These are phyloP conservation scores for Drosera capensis DNA, from an alignment of 148 eudicot genomes.

Conservation along the genomic window DNA sequence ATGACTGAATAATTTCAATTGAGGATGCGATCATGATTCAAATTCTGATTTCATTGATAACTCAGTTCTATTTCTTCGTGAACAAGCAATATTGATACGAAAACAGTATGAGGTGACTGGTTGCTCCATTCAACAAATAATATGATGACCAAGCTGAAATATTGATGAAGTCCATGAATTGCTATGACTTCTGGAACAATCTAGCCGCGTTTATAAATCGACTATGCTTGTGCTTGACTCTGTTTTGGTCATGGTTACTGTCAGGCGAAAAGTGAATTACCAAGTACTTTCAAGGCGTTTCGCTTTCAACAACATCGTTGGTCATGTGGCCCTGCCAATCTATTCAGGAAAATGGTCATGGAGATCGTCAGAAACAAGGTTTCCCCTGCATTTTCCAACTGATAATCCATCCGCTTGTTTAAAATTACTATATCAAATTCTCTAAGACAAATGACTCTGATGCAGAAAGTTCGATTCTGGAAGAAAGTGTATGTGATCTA, in stretches of 20 bases:
- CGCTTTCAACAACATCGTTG: slow-evolving; percentile 87
- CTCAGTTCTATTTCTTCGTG: no score
- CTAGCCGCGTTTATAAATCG: no score
- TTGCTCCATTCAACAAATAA: neutral
- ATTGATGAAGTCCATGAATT: no score
- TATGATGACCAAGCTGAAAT: no score
- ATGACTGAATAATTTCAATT: neutral
- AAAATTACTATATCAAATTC: no score
- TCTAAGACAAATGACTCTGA: neutral
- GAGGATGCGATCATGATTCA: no score
- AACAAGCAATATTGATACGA: no score
- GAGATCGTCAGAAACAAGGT: slow-evolving; percentile 79
- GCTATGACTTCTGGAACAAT: no score
- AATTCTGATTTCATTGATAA: no score
- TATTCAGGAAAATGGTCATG: slow-evolving; percentile 85
- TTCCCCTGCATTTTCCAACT: neutral
- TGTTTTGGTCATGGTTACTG: neutral
- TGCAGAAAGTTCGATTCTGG: slow-evolving; percentile 73
- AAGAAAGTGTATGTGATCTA: slow-evolving; percentile 90
- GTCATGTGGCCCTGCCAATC: slow-evolving; percentile 97
- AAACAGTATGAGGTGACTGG: no score
- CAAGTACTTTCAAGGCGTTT: slow-evolving; percentile 93
- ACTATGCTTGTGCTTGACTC: neutral
- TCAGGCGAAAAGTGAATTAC: slow-evolving; percentile 90
- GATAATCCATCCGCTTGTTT: neutral